Percentiles rank a stretch among this genome's conserved stretches.
These are phyloP conservation scores for Colletotrichum phormii DNA, from an alignment of 2,329 filamentous ascomycete species.

Conservation along the genomic window DNA sequence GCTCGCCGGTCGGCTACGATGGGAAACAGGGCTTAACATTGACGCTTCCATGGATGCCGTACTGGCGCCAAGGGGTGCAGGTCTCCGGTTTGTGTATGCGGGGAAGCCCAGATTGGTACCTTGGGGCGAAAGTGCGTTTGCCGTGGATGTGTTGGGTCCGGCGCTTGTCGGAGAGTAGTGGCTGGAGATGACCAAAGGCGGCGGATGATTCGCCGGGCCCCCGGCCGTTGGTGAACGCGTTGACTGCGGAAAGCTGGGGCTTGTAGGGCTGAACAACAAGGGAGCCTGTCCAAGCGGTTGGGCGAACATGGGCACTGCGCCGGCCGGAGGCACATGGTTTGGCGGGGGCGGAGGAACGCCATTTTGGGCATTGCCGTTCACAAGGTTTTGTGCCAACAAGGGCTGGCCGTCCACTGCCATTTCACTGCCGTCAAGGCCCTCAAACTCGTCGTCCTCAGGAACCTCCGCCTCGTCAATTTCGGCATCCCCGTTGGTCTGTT, in stretches of 20 bases:
- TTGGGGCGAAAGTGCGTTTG: slow-evolving; percentile 33
- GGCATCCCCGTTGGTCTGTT: slow-evolving; percentile 44
- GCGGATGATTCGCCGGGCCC: slow-evolving; percentile 25
- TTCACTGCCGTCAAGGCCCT: slow-evolving; percentile 52
- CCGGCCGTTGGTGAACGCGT: slow-evolving; percentile 16
- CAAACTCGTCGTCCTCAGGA: slow-evolving; percentile 58
- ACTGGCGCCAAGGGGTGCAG: slow-evolving; percentile 32
- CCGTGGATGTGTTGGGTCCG: slow-evolving; percentile 20
- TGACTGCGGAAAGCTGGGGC: slow-evolving; percentile 24
- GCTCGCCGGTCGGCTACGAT: slow-evolving; percentile 27
- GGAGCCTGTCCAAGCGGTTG: slow-evolving; percentile 32
- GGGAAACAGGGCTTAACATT: slow-evolving; percentile 30
- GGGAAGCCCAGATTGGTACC: slow-evolving; percentile 34
- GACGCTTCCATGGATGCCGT: slow-evolving; percentile 37
- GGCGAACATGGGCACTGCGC: slow-evolving; percentile 30
- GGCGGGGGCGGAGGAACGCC: slow-evolving; percentile 31
- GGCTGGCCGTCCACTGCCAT: slow-evolving; percentile 49
- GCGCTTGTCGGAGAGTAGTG: slow-evolving; percentile 24
- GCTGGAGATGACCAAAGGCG: slow-evolving; percentile 28
- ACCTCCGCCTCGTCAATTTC: slow-evolving; percentile 53
- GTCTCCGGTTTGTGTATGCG: slow-evolving; percentile 27
- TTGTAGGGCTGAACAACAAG: slow-evolving; percentile 29
- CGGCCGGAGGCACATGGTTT: slow-evolving; percentile 22
- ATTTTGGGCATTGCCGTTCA: slow-evolving; percentile 28
- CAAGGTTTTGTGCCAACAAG: slow-evolving; percentile 35